Evolutionary conservation across 1,284 basidiomycete species (phyloP).

Genomic region (Porodaedalea pini): DNA sequence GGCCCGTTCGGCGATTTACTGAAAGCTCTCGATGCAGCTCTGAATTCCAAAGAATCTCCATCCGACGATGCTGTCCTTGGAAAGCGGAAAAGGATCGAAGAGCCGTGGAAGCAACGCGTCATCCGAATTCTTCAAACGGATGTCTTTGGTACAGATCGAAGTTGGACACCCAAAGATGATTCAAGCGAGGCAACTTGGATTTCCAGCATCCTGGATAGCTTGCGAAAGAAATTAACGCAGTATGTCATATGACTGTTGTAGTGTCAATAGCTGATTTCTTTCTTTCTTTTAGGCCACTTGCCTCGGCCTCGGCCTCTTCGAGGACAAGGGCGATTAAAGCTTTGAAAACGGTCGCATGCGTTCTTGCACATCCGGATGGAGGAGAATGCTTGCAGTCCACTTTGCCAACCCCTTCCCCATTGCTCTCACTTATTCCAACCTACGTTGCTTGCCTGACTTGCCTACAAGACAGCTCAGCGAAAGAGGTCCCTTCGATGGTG

Average conservation of each 20-base stretch:
- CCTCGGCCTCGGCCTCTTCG: neutral
- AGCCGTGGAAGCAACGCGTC: slow-evolving; percentile 3
- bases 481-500: slow-evolving; percentile 44
- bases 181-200: slow-evolving; percentile 11
- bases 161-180: slow-evolving; percentile 10
- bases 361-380: slow-evolving; percentile 39
- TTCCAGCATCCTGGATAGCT: neutral
- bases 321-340: neutral
- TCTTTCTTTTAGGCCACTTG: neutral
- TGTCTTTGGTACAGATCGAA: neutral
- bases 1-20: neutral
- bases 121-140: slow-evolving; percentile 5
- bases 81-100: slow-evolving; percentile 20
- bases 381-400: slow-evolving; percentile 30
- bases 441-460: slow-evolving; percentile 38
- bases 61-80: neutral
- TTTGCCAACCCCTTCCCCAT: slow-evolving; percentile 20
- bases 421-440: slow-evolving; percentile 35
- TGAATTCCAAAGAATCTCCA: neutral
- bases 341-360: slow-evolving; percentile 36
- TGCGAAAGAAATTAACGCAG: slow-evolving; percentile 5
- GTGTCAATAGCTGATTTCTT: neutral
- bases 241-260: neutral
- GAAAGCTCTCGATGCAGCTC: neutral
- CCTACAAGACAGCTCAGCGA: slow-evolving; percentile 45